Conservation (phyloP, 2,329 filamentous ascomycete genomes). For the Sarocladiaceae sp. region DNA sequence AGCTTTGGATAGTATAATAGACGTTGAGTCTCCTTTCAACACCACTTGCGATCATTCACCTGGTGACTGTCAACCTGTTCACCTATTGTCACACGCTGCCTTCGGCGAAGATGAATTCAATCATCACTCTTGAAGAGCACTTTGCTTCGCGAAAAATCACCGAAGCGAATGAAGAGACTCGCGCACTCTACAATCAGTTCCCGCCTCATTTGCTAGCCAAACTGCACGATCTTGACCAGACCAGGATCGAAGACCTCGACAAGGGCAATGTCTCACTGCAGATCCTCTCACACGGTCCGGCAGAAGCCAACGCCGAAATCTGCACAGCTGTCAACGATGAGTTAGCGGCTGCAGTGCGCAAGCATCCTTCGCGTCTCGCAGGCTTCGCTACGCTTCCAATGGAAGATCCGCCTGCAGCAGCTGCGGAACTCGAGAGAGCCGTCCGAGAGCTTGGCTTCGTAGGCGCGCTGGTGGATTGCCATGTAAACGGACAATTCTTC, state of each 20-base stretch:
- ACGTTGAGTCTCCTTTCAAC: no score
- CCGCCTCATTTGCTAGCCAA: background rate
- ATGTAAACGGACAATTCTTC: constrained; percentile 37
- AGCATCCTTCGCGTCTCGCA: constrained; percentile 17
- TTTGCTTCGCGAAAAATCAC: background rate
- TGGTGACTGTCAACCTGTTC: no score
- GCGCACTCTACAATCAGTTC: background rate
- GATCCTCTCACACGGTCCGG: background rate
- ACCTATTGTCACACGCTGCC: no score
- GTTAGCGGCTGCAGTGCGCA: background rate
- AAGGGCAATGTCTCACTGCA: background rate
- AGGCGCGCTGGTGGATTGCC: constrained; percentile 24
- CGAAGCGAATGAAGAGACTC: background rate
- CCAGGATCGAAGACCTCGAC: background rate
- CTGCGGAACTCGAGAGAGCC: constrained; percentile 22
- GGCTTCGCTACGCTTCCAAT: constrained; percentile 24
- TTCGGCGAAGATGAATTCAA: no score
- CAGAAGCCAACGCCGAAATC: background rate
- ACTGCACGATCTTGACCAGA: background rate
- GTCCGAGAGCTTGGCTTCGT: constrained; percentile 24
- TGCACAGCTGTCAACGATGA: background rate
- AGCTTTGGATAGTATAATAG: no score
- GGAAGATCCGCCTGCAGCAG: constrained; percentile 21
- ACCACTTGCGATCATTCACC: no score
- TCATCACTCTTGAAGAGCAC: background rate